Conservation (phyloP, 1,139 yeast genomes). For the Blastobotrys petasosporus region DNA sequence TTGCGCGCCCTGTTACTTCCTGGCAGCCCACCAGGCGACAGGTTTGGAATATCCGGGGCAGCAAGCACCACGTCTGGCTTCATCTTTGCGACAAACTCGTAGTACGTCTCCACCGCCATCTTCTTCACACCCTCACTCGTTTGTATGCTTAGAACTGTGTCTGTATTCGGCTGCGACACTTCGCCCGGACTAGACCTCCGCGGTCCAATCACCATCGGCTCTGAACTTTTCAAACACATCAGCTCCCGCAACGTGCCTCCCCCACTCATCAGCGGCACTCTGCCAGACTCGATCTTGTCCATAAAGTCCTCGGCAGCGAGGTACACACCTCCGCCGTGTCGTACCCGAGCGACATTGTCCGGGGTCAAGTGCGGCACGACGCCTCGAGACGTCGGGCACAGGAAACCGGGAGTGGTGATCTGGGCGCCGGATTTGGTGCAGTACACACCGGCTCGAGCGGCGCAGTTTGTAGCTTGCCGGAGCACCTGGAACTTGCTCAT, state of each 20-base stretch:
- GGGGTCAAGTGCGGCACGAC: conserved; percentile 40
- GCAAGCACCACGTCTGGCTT: conserved; percentile 31
- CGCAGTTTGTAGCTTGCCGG: conserved; percentile 7
- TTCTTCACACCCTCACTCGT: conserved; percentile 36
- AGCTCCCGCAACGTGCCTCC: conserved; percentile 15
- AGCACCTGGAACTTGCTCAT: conserved; percentile 12
- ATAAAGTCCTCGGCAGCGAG: conserved; percentile 32
- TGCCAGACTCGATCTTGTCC: conserved; percentile 21
- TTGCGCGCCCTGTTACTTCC: conserved; percentile 35
- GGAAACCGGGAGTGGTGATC: conserved; percentile 30
- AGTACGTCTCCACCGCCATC: conserved; percentile 25
- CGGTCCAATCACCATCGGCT: conserved; percentile 26
- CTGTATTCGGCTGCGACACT: conserved; percentile 33
- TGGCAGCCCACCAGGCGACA: conserved; percentile 28
- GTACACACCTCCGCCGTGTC: conserved; percentile 22
- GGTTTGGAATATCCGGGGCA: conserved; percentile 32
- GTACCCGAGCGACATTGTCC: conserved; percentile 27
- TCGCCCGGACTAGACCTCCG: conserved; percentile 30
- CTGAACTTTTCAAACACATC: conserved; percentile 21
- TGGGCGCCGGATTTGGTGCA: conserved; percentile 6
- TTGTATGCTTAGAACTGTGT: conserved; percentile 29
- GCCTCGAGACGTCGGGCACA: conserved; percentile 37
- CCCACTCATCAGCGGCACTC: conserved; percentile 20
- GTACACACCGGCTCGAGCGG: conserved; percentile 12
- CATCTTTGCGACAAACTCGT: conserved; percentile 22